Evolutionary conservation across 495 filamentous ascomycete genomes (phyloP), one percentile per base, ranked within the genome.

Genomic region (Penicillium soppii): DNA sequence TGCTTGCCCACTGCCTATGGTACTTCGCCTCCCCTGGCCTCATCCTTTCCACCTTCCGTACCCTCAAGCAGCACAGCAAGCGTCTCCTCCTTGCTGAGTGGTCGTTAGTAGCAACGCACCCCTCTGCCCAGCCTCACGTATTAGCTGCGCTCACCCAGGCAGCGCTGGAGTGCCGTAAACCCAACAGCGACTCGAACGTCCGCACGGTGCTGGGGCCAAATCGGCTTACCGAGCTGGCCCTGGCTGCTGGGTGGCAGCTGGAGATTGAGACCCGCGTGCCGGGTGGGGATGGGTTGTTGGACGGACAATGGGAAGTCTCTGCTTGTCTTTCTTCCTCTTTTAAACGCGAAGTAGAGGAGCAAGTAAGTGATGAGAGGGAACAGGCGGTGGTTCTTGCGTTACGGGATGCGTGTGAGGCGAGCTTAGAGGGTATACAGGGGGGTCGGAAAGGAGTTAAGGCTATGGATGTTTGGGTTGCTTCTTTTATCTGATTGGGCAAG

Each of bases 391-490:
- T 77, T 44, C 27, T 54, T 43, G 61, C 64, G 9, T 59, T 61
- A 49, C 58, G 57, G 57, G 68, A 74, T 57, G 71, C 69, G 2
- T 54, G 62, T 32, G 50, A 63, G 44, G 62, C 57, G 10, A 64
- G 57, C 13, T 62, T 71, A 44, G 57, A 65, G 29, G 52, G 43
- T 20, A 20, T 65, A 15, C 38, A 56, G 36, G 67, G 63, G 1
- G 69, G 66, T 9, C 54, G 58, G 52, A 61, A 68, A 50, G 59
- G 58, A 22, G 68, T 72, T 27, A 66, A 62, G 58, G 62, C 66
- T 20, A 78, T 78, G 75, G 74, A 77, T 71, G 66, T 74, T 45
- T 79, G 76, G 75, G 66, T 67, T 53, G 74, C 59, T 30, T 48
- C 7, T 63, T 75, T 58, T 21, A 57, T 74, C 59, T 49, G 52